Conservation (phyloP, 495 filamentous ascomycete genomes). For the Neurospora sp. region DNA sequence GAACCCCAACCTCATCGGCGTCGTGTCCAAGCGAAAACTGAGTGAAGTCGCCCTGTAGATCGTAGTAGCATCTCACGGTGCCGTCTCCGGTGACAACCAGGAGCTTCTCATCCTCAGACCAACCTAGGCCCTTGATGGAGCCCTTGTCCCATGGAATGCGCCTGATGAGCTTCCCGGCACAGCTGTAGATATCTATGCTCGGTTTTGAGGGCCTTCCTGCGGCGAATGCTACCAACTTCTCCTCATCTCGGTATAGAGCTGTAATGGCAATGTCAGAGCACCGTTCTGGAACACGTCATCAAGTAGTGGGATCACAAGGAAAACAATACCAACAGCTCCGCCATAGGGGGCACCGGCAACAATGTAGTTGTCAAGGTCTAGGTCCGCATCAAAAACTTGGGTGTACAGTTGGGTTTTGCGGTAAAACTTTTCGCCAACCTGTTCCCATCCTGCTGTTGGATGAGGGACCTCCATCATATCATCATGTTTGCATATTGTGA, state of each 20-base stretch:
- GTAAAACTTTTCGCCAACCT: constrained; percentile 84
- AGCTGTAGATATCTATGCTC: constrained; percentile 90
- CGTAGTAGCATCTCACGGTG: constrained; percentile 82
- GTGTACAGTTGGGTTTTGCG: constrained; percentile 89
- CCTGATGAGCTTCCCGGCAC: constrained; percentile 70
- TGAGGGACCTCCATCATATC: constrained; percentile 38
- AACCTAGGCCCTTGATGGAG: constrained; percentile 78
- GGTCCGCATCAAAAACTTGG: constrained; percentile 77
- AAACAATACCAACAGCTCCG: constrained; percentile 68
- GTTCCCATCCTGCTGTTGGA: constrained; percentile 89
- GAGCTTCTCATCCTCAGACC: constrained; percentile 94
- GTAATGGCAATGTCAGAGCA: constrained; percentile 6
- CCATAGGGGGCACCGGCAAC: constrained; percentile 89
- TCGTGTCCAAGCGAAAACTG: constrained; percentile 92
- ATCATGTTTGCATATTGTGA: constrained; percentile 26
- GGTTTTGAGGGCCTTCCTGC: constrained; percentile 63
- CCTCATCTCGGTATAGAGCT: constrained; percentile 87
- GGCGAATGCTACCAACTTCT: constrained; percentile 66
- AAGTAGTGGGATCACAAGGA: background rate
- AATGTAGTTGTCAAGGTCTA: constrained; percentile 92
- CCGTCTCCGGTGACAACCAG: constrained; percentile 83
- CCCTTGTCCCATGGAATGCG: constrained; percentile 78
- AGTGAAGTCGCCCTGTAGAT: constrained; percentile 85
- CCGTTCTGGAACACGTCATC: background rate
- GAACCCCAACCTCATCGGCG: constrained; percentile 77